phyloP scores from a whole-genome alignment of 1,139 yeast genomes.

The Kodamaea suecica region DNA sequence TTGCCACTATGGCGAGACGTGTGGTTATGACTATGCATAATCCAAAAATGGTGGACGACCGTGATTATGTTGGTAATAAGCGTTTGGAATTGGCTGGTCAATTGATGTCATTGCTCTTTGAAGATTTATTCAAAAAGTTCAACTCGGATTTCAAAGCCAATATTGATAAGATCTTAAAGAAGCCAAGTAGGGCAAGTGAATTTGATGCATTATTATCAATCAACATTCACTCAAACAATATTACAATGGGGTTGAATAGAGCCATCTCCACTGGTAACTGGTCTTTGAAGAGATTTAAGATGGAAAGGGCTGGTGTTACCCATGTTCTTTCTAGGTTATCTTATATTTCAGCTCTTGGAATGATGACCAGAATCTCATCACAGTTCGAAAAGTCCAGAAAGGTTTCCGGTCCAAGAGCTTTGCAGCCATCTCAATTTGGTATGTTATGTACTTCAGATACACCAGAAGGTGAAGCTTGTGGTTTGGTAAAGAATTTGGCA shows the following conservation, averaged over 20 bases:
- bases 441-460: slow-evolving; percentile 99
- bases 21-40: slow-evolving; percentile 94
- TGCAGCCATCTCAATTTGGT: slow-evolving; percentile 98
- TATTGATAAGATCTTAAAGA: slow-evolving; percentile 88
- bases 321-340: slow-evolving; percentile 90
- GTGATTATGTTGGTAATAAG: slow-evolving; percentile 98
- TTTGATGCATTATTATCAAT: slow-evolving; percentile 90
- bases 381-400: slow-evolving; percentile 97
- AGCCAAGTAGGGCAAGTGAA: slow-evolving; percentile 92
- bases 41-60: slow-evolving; percentile 93
- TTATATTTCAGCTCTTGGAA: slow-evolving; percentile 92
- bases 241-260: slow-evolving; percentile 90
- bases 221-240: slow-evolving; percentile 86
- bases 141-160: slow-evolving; percentile 91
- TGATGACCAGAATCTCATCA: slow-evolving; percentile 99
- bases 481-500: slow-evolving; percentile 92
- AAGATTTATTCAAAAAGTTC: slow-evolving; percentile 94
- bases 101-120: slow-evolving; percentile 88
- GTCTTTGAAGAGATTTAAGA: slow-evolving; percentile 97
- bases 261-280: slow-evolving; percentile 99
- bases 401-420: slow-evolving; percentile 98
- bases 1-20: slow-evolving; percentile 95
- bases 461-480: slow-evolving; percentile 99
- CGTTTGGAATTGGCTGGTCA: slow-evolving; percentile 97
- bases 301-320: slow-evolving; percentile 99